These are phyloP conservation scores for Pseudocercospora vitis DNA, from an alignment of 2,329 filamentous ascomycete species.

Conservation along the genomic window DNA sequence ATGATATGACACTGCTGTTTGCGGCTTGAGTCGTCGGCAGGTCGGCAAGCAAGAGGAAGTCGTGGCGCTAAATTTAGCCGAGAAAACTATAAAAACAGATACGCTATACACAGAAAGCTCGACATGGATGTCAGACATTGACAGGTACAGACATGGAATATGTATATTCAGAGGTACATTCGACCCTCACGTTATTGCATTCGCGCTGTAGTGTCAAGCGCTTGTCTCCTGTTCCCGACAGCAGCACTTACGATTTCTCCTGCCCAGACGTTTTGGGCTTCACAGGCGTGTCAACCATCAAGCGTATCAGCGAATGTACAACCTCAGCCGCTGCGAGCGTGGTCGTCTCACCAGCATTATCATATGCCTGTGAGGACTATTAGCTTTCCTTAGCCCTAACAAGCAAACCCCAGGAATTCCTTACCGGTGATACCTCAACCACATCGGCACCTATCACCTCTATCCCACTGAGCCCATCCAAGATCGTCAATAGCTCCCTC, in stretches of 20 bases:
- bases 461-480: constrained; percentile 59
- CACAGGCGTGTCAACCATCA: constrained; percentile 50
- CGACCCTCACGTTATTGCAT: too few relatives aligned
- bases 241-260: too few relatives aligned
- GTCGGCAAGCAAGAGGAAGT: neutral
- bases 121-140: too few relatives aligned
- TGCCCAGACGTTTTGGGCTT: too few relatives aligned
- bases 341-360: constrained; percentile 61
- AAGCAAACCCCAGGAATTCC: constrained; percentile 1
- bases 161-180: too few relatives aligned
- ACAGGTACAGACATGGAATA: too few relatives aligned
- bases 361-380: constrained; percentile 58
- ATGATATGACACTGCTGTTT: constrained; percentile 2
- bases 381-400: too few relatives aligned
- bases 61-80: constrained; percentile 2
- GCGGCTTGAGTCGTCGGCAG: too few relatives aligned
- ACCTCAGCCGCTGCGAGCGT: constrained; percentile 57
- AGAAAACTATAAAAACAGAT: constrained; percentile 1
- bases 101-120: neutral
- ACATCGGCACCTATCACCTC: constrained; percentile 62
- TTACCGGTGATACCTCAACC: constrained; percentile 59
- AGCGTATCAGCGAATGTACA: constrained; percentile 50
- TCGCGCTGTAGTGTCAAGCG: too few relatives aligned
- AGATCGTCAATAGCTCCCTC: constrained; percentile 58
- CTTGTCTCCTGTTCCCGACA: too few relatives aligned